Base-by-base conservation (phyloP, 192 early-diverging fungal species). In the Thoreauomyces humboldtii region DNA sequence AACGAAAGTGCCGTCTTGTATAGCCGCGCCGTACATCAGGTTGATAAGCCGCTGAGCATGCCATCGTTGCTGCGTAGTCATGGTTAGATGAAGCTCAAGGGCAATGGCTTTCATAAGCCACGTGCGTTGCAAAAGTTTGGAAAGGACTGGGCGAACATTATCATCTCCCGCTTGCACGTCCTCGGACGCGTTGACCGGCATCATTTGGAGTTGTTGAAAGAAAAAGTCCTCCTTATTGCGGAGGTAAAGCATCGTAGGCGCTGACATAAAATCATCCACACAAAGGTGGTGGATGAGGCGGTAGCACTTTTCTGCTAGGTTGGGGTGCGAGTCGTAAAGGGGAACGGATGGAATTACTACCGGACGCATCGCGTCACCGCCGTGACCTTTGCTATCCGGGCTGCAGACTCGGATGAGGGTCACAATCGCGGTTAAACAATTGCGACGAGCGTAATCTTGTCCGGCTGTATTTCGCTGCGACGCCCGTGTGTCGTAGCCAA, bases 41-140 rank as follows among this genome's bases (percentile, higher is more conserved):
- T 81, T 63, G 27, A 89, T 45, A 19, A 88, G 64, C 25, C 67
- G 65, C 25, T 77, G 69, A 2, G 70, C 69, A 42, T 81, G 64
- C 7, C 72, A 71, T 22, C 75, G 68, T 37, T 79, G 75, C 14
- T 67, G 71, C 19, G 58, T 47, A 0, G 66, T 19, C 1, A 80
- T 77, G 7, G 87, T 84, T 29, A 78, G 72, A 58, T 93, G 93
- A 33, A 98, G 77, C 65, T 98, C 96, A 19, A 98, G 71, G 1
- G 95, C 93, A 15, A 93, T 65, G 22, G 86, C 77, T 55, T 90
- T 87, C 81, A 97, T 81, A 11, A 96, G 77, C 94, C 94, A 98
- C 0, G 96, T 83, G 14, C 92, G 87, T 41, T 91, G 88, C 61
- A 94, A 85, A 47, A 98, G 77, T 33, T 63, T 41, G 17, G 76